Percentiles rank a stretch among this genome's conserved stretches.
Conservation (phyloP, 2,329 filamentous ascomycete genomes). For the Fusarium stilboides region DNA sequence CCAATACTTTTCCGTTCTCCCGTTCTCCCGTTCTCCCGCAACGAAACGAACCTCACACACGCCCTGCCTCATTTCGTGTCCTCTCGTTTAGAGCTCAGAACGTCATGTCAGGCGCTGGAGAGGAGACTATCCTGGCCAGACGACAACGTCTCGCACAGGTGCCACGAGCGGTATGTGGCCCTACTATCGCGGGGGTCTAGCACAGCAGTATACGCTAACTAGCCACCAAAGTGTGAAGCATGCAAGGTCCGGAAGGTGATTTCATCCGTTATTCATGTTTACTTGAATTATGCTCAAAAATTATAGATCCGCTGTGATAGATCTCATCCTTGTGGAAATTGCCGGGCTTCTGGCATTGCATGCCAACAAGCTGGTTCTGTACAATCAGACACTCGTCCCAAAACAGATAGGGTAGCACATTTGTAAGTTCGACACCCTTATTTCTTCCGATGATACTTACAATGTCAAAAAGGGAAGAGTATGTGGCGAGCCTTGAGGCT, state of each 20-base stretch:
- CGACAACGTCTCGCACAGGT: constrained; percentile 31
- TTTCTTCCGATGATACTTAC: not conserved
- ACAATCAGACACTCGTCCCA: constrained; percentile 25
- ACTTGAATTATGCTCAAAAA: not conserved
- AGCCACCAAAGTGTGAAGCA: constrained; percentile 29
- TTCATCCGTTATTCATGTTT: not conserved
- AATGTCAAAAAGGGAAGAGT: constrained; percentile 18
- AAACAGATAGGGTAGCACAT: constrained; percentile 29
- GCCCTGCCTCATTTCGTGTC: not conserved
- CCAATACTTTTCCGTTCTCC: constrained; percentile 9
- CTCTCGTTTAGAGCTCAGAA: not conserved
- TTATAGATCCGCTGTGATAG: constrained; percentile 37
- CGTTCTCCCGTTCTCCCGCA: constrained; percentile 12
- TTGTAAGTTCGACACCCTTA: not conserved
- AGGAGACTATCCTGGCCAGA: constrained; percentile 36
- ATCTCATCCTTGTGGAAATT: constrained; percentile 33
- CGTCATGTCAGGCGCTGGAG: constrained; percentile 22
- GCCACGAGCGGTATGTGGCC: constrained; percentile 35
- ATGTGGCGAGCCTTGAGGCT: constrained; percentile 23
- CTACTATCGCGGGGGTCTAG: not conserved
- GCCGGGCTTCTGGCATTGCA: constrained; percentile 30
- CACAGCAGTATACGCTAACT: constrained; percentile 4
- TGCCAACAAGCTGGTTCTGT: constrained; percentile 30
- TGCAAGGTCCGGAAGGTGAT: constrained; percentile 40
- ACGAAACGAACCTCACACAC: constrained; percentile 1